Evolutionary conservation across 2,329 filamentous ascomycete species (phyloP), one percentile per base, ranked within the genome.

Genomic region (Arthrobotrys megalospora): DNA sequence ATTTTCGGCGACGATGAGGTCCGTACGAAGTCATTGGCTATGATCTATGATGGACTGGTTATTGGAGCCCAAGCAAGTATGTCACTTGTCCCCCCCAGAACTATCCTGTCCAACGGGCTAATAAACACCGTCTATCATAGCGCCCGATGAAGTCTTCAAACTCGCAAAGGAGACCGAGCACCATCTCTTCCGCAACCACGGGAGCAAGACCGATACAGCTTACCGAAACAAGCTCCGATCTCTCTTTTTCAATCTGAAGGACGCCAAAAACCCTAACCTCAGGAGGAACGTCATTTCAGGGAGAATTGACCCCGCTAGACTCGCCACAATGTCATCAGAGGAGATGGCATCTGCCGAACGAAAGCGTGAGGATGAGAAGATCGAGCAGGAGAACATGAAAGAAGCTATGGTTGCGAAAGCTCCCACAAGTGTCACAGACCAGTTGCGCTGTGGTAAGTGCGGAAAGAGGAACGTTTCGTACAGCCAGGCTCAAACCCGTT

Each of bases 401-500:
- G 93, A 95, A 85, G 93, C 96, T 0, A 96, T 98, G 90, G 94
- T 97, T 10, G 93, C 95, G 72, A 92, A 94, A 87, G 92, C 90
- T 16, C 92, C 97, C 85, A 96, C 94, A 88, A 94, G 92, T 83
- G 93, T 97, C 86, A 94, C 91, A 84, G 91, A 92, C 83, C 93
- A 91, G 72, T 88, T 98, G 83, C 91, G 93, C 85, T 99, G 96
- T 86, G 90, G 93, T 83, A 94, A 94, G 85, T 99, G 96, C 86
- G 92, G 92, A 82, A 89, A 97, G 88, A 94, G 92, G 87, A 94
- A 93, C 87, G 96, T 98, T 83, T 94, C 92, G 85, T 99, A 99
- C 85, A 93, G 90, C 60, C 96, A 99, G 86, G 96, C 96, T 3
- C 96, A 99, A 87, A 99, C 96, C 14, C 89, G 96, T 80, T 92